Evolutionary conservation across 2,329 filamentous ascomycete genomes (phyloP), one percentile per base, ranked within the genome.

Genomic region (Rutstroemia sp.): DNA sequence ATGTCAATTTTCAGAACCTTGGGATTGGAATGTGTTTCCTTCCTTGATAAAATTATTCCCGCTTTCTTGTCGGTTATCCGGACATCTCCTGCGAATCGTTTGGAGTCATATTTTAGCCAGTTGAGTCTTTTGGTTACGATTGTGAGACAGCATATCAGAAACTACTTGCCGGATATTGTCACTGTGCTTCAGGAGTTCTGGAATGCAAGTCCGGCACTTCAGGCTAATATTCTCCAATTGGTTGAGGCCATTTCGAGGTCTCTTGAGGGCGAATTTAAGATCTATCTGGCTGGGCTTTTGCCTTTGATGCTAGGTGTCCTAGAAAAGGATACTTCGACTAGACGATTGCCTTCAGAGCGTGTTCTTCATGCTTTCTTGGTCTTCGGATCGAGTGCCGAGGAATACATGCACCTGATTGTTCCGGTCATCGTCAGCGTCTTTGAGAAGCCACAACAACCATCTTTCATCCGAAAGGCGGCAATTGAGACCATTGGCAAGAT

Each of bases 401-500:
- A 99, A 70, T 99, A 99, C 71, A 99, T 99, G 94, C 94, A 99
- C 70, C 79, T 99, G 52, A 97, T 99, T 63, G 90, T 99, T 52
- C 94, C 94, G 0, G 90, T 95, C 38, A 91, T 99, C 66, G 92
- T 99, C 8, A 85, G 88, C 46, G 88, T 96, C 49, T 97, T 99
- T 67, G 92, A 99, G 70, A 95, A 90, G 67, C 82, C 87, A 34
- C 85, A 87, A 10, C 89, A 95, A 61, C 90, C 91, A 7, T 76
- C 82, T 1, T 86, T 86, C 58, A 83, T 96, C 49, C 82, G 90
- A 53, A 95, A 91, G 71, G 85, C 86, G 23, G 92, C 92, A 0
- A 97, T 99, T 63, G 95, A 99, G 66, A 95, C 91, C 0, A 85
- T 99, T 59, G 92, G 91, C 21, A 92, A 94, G 69, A 85, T 99